Percentiles rank a stretch among this genome's conserved stretches.
Conservation (phyloP, 805 yeast species). For the Candida peoriensis region DNA sequence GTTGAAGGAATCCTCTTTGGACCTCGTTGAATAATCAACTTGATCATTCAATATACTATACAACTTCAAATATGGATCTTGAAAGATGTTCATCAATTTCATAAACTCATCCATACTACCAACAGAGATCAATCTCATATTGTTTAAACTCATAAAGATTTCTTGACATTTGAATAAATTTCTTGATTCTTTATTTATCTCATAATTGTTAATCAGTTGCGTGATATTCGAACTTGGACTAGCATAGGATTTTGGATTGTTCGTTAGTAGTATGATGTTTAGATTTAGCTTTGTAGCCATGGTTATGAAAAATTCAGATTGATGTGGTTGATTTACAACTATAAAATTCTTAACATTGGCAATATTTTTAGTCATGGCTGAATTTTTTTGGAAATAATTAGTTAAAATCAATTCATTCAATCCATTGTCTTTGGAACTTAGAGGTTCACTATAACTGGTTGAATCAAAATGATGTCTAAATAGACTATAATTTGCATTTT, state of each 20-base stretch:
- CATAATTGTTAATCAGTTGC: constrained; percentile 7
- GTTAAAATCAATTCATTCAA: constrained; percentile 6
- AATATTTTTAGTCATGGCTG: constrained; percentile 4
- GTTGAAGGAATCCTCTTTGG: constrained; percentile 4
- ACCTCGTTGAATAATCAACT: neutral
- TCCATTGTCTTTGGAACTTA: constrained; percentile 6
- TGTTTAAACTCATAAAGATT: constrained; percentile 2
- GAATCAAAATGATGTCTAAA: constrained; percentile 11
- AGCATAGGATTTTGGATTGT: constrained; percentile 6
- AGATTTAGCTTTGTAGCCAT: constrained; percentile 15
- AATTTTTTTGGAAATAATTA: constrained; percentile 11
- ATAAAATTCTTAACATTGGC: constrained; percentile 14
- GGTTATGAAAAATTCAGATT: constrained; percentile 18
- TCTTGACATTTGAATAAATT: constrained; percentile 9
- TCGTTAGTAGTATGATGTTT: constrained; percentile 17
- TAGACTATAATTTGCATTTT: constrained; percentile 6
- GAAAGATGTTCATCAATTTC: constrained; percentile 6
- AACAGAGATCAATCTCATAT: constrained; percentile 8
- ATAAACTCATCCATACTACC: constrained; percentile 8
- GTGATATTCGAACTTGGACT: constrained; percentile 17
- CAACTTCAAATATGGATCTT: constrained; percentile 9
- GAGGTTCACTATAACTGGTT: constrained; percentile 12
- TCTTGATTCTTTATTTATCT: constrained; percentile 7
- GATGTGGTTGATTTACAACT: constrained; percentile 17
- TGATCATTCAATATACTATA: constrained; percentile 5